phyloP scores from a whole-genome alignment of 371 early-diverging fungal species.

The Circinella umbellata region DNA sequence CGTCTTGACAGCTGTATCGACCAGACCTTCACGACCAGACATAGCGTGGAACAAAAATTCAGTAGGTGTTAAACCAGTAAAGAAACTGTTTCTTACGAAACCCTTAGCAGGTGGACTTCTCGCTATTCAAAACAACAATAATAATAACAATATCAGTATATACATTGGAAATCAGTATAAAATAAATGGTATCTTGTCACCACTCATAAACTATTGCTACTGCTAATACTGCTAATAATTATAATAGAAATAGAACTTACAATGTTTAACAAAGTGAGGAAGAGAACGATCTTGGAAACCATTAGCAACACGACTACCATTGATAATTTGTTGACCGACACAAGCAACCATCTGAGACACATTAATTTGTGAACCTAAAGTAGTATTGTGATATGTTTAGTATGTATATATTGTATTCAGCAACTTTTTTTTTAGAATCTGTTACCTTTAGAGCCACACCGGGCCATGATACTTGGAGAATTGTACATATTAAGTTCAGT shows the following conservation, averaged over 20 bases:
- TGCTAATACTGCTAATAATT: background rate
- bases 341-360: conserved; percentile 99
- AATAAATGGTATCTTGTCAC: no score
- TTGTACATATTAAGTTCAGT: conserved; percentile 93
- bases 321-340: conserved; percentile 99
- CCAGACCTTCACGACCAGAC: conserved; percentile 99
- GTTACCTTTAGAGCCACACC: conserved; percentile 95
- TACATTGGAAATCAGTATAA: background rate
- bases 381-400: background rate
- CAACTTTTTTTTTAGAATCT: background rate
- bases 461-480: conserved; percentile 98
- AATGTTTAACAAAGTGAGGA: conserved; percentile 95
- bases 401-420: background rate
- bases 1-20: conserved; percentile 99
- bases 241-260: conserved; percentile 33
- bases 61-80: conserved; percentile 92
- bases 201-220: no score
- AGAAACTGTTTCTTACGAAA: conserved; percentile 98
- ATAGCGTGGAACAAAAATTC: conserved; percentile 99
- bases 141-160: background rate
- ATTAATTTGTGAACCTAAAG: conserved; percentile 93
- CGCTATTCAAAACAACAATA: conserved; percentile 41
- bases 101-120: conserved; percentile 95
- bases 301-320: conserved; percentile 95
- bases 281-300: conserved; percentile 97